Evolutionary conservation across 495 filamentous ascomycete genomes (phyloP).

Genomic region (Neohortaea acidophila): DNA sequence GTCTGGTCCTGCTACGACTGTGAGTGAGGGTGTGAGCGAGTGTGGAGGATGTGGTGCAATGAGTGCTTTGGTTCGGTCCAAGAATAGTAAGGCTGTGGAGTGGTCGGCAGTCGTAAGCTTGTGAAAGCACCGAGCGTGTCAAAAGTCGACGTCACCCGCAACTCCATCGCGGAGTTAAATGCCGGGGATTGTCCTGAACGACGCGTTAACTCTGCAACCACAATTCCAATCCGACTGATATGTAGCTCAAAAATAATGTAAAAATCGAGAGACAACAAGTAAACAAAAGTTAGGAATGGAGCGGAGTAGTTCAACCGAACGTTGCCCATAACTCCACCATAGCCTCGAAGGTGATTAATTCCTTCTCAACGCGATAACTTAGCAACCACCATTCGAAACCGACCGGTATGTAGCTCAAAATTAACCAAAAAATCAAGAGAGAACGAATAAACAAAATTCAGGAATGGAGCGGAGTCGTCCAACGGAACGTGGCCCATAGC

Average conservation of each 20-base stretch:
- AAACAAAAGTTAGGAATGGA: conserved; percentile 2
- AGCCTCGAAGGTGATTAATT: too few species aligned
- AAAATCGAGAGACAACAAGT: not conserved
- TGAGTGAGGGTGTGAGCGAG: not conserved
- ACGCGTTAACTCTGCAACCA: not conserved
- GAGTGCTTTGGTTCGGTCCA: not conserved
- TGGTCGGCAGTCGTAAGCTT: not conserved
- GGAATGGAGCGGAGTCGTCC: too few species aligned
- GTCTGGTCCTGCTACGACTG: not conserved
- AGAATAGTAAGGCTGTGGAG: not conserved
- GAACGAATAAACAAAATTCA: conserved; percentile 2
- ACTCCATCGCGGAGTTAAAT: too few species aligned
- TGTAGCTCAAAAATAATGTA: conserved; percentile 6
- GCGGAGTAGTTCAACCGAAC: too few species aligned
- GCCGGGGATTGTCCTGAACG: too few species aligned
- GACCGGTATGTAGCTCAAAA: conserved; percentile 1
- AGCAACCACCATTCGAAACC: not conserved
- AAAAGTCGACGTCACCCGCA: too few species aligned
- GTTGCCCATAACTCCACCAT: too few species aligned
- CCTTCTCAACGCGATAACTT: not conserved
- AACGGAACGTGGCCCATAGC: too few species aligned
- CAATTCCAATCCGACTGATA: not conserved
- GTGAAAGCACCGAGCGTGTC: too few species aligned
- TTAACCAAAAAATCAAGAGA: not conserved
- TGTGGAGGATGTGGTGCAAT: too few species aligned